These are phyloP conservation scores for Tritrichomonas foetus DNA, from an alignment of 208 protist species.

Conservation along the genomic window DNA sequence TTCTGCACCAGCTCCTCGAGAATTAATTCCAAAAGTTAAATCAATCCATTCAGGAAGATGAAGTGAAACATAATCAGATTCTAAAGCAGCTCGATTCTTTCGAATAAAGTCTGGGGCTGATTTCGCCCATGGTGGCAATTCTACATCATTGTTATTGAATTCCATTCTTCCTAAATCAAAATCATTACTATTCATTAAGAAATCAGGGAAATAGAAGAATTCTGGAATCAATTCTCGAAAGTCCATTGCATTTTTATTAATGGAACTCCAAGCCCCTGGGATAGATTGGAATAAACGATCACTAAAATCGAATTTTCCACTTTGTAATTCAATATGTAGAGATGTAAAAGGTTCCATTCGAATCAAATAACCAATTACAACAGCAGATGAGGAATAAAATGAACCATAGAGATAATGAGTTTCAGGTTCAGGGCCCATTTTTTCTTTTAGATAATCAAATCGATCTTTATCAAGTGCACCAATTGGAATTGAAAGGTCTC, in stretches of 20 bases:
- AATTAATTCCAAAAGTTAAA: conserved; percentile 65
- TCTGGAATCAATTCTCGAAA: conserved; percentile 61
- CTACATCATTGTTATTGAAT: conserved; percentile 27
- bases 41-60: conserved; percentile 66
- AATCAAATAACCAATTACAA: conserved; percentile 36
- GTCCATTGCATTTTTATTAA: not conserved
- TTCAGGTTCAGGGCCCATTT: conserved; percentile 22
- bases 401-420: conserved; percentile 9
- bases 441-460: not conserved
- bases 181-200: conserved; percentile 56
- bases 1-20: conserved; percentile 41
- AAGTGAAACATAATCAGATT: conserved; percentile 57
- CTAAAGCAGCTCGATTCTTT: conserved; percentile 60
- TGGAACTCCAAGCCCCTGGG: not conserved
- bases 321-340: conserved; percentile 51
- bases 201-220: conserved; percentile 63
- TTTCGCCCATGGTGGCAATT: conserved; percentile 50
- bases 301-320: conserved; percentile 27
- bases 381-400: conserved; percentile 30
- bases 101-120: conserved; percentile 54
- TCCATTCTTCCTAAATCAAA: conserved; percentile 56
- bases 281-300: not conserved
- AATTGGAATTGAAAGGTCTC: conserved; percentile 58
- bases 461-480: conserved; percentile 39
- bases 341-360: conserved; percentile 42